Evolutionary conservation across 257 asterid genomes (phyloP).

Genomic region (Petunia axillaris): DNA sequence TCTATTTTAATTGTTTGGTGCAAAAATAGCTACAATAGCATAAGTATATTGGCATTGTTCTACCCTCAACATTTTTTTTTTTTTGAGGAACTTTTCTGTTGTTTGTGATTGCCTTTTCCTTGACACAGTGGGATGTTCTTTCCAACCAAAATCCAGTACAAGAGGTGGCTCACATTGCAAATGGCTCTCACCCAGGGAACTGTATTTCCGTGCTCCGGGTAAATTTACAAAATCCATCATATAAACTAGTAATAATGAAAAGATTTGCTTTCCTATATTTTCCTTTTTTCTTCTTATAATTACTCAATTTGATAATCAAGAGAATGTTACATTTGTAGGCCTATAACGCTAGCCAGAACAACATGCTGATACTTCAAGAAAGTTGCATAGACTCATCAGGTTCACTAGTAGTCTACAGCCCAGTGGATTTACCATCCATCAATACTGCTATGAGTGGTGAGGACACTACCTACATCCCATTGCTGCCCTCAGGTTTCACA

Average conservation of each 20-base stretch:
- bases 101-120: not conserved
- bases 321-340: constrained; percentile 49
- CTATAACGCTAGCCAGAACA: constrained; percentile 74
- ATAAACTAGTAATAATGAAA: not conserved
- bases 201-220: constrained; percentile 91
- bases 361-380: constrained; percentile 91
- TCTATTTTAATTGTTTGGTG: too few species aligned
- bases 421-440: constrained; percentile 78
- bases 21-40: not conserved
- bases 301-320: not conserved
- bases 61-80: not conserved
- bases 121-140: constrained; percentile 89
- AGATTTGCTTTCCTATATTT: not conserved
- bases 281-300: not conserved
- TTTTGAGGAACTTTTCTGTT: not conserved
- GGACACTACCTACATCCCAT: constrained; percentile 75
- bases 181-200: constrained; percentile 94
- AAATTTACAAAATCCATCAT: constrained; percentile 18
- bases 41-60: not conserved
- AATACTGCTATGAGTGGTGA: constrained; percentile 91
- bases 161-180: constrained; percentile 87
- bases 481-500: constrained; percentile 85
- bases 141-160: constrained; percentile 87
- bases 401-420: constrained; percentile 73
- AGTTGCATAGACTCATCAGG: constrained; percentile 92